Evolutionary conservation across 2,329 filamentous ascomycete genomes (phyloP).

Genomic region (Thelonectria rubi): DNA sequence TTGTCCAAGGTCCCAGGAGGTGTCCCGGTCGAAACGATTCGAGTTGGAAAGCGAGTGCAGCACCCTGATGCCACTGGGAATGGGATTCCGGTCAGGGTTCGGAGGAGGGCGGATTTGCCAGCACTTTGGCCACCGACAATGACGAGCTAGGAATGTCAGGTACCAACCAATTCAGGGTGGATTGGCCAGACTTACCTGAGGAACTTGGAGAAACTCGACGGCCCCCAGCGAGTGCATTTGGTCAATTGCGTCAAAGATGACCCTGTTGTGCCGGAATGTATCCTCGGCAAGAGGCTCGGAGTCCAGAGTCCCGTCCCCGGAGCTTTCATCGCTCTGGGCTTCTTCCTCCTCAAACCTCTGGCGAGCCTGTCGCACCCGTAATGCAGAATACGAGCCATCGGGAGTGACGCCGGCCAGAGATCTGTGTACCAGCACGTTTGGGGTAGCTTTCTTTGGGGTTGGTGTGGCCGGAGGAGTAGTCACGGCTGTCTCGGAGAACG

Average conservation of each 20-base stretch:
- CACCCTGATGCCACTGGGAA: constrained; percentile 46
- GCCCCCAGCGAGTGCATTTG: constrained; percentile 46
- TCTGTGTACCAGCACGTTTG: background rate
- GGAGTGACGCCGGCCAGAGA: background rate
- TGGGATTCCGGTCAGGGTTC: constrained; percentile 50
- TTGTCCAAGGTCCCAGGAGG: constrained; percentile 39
- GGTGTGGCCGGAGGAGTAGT: background rate
- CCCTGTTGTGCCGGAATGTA: constrained; percentile 47
- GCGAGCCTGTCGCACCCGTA: background rate
- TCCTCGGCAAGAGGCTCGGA: constrained; percentile 36
- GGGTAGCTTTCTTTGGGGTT: background rate
- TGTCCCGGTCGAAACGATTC: constrained; percentile 49
- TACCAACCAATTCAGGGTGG: background rate
- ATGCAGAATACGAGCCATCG: background rate
- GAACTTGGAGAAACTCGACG: constrained; percentile 44
- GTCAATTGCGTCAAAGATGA: constrained; percentile 51
- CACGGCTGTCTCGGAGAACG: background rate
- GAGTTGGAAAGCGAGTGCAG: constrained; percentile 51
- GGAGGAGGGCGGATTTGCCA: constrained; percentile 51
- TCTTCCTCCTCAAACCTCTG: background rate
- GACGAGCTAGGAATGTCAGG: constrained; percentile 42
- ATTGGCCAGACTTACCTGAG: constrained; percentile 43
- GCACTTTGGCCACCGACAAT: constrained; percentile 50
- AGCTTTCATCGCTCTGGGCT: constrained; percentile 35
- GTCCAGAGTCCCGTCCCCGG: background rate